Evolutionary conservation across 2,329 filamentous ascomycete genomes (phyloP), one percentile per base, ranked within the genome.

Genomic region (Gaeumannomyces sp.): DNA sequence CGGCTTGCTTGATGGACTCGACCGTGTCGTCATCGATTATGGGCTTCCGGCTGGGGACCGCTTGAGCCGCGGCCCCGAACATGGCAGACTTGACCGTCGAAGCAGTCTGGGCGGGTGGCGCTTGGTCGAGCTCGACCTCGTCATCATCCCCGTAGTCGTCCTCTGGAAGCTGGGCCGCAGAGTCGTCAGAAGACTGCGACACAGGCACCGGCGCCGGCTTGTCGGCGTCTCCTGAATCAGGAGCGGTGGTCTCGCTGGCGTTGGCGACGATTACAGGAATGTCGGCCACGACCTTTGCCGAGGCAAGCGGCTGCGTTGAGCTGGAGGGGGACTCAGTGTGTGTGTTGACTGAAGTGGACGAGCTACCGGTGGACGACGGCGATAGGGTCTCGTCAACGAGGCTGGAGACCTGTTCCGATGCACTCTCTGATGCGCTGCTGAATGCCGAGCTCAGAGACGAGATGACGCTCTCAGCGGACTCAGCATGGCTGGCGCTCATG

Each of bases 11-110:
- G 4, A 74, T 71, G 6, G 75, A 75, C 27, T 75, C 74, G 59
- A 76, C 73, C 3, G 75, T 71, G 58, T 83, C 78, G 11, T 83
- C 80, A 14, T 84, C 82, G 27, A 85, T 68, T n/a, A 85, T 78
- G 16, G 80, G 79, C 65, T 78, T 73, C 50, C 80, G 77, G 45
- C 76, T 78, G 8, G 83, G 77, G 0, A 82, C 82, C 11, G 77
- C 76, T 66, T 84, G 80, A 3, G 83, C 83, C 1, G 79, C 80
- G 22, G 80, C 82, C 61, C 83, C 83, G 45, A 85, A 78, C 56
- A 83, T 74, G 8, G 76, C 80, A 5, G 80, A 76, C 69, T 82
- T 83, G 61, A 83, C 73, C 5, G 73, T 69, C 19, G 58, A 57
- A n/a, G 59, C 22, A 2, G 73, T 65, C 0, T 75, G 74, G 1